Base-by-base conservation (phyloP, 768 basidiomycete species). In the Lactarius hatsudake region DNA sequence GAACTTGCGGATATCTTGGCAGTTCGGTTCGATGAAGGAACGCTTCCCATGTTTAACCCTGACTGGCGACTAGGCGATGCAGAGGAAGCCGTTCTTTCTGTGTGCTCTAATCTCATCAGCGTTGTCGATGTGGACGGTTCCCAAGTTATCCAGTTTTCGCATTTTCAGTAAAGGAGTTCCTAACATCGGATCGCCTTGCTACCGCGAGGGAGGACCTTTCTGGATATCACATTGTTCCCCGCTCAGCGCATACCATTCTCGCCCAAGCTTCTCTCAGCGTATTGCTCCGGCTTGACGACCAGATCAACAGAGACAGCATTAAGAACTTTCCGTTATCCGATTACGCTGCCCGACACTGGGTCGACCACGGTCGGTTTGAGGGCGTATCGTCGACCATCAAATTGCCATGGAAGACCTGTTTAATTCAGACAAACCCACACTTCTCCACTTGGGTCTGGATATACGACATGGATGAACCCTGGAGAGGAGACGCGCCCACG, bases 1-100 rank as follows among this genome's bases (percentile, higher is more conserved):
- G 60, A 66, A 18, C 65, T 66, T 3, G 53, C 54, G 1, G 65
- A 66, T 2, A 34, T 66, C 48, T 34, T 66, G 26, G 54, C 54
- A 15, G 40, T 66, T 1, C 53, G 59, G 10, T 61, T 61, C 9
- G 65, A 61, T 0, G 2, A 6, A 15, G 58, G 30, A 12, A 5
- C 10, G 3, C 23, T 36, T 10, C 65, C 65, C 9, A 42, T 5
- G 18, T 51, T 66, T 1, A 15, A 26, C 7, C 23, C n/a, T 3
- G 56, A 53, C n/a, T 66, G 61, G 61, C 65, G 65, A 3, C n/a
- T 56, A 3, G 65, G 62, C n/a, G 38, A 62, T 12, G 42, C 65
- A 2, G 7, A 2, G 8, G 23, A 57, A 20, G 60, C 34, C 2
- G 40, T 66, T 1, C 20, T 57, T 5, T 62, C 55, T 3, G 48